phyloP scores from a whole-genome alignment of 1,284 basidiomycete genomes.

The Leccinum pallidistipes region DNA sequence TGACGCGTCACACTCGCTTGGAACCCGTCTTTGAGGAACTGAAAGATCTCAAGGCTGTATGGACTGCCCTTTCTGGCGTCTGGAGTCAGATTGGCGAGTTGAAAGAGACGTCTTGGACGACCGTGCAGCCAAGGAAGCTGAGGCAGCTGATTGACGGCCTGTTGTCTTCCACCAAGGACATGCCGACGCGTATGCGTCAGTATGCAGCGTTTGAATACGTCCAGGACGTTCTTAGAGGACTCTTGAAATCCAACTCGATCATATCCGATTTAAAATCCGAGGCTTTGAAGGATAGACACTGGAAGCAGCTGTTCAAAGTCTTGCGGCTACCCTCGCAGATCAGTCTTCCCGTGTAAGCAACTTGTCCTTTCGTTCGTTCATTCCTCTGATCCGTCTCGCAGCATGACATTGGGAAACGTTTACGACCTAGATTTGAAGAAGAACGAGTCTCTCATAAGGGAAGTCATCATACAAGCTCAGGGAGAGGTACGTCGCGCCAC shows the following conservation, averaged over 20 bases:
- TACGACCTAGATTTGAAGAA: conserved; percentile 96
- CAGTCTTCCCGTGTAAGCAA: conserved; percentile 64
- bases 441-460: conserved; percentile 90
- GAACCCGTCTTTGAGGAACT: conserved; percentile 95
- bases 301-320: conserved; percentile 97
- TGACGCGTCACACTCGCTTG: conserved; percentile 86
- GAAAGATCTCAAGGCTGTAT: conserved; percentile 95
- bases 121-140: conserved; percentile 92
- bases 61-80: conserved; percentile 97
- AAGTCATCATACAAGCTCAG: conserved; percentile 96
- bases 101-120: conserved; percentile 88
- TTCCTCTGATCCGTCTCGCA: conserved; percentile 33
- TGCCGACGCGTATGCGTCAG: conserved; percentile 99
- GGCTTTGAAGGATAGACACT: conserved; percentile 96
- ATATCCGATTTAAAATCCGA: conserved; percentile 96
- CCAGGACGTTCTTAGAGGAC: conserved; percentile 83
- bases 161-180: conserved; percentile 90
- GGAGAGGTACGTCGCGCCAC: conserved; percentile 69
- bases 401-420: conserved; percentile 95
- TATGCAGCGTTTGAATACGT: conserved; percentile 99
- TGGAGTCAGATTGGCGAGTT: conserved; percentile 94
- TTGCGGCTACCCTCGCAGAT: conserved; percentile 69
- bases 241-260: conserved; percentile 89
- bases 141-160: conserved; percentile 92
- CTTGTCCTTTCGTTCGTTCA: conserved; percentile 1